Conservation (phyloP, 495 filamentous ascomycete genomes). For the Talaromyces liani region DNA sequence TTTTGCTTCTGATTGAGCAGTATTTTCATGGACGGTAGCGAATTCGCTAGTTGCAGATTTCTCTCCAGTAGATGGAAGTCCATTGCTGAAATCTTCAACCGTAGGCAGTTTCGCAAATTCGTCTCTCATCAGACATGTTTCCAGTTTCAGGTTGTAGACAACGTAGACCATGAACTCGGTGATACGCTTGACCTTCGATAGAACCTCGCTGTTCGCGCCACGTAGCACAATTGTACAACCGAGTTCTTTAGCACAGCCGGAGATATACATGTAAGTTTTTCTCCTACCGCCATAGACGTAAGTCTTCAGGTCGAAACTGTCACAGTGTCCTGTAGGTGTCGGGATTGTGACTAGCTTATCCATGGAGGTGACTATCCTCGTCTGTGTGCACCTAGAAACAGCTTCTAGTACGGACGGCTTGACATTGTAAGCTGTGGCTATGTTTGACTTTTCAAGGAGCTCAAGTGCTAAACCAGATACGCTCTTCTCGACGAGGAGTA, state of each 20-base stretch:
- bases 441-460: conserved; percentile 77
- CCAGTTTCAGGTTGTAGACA: conserved; percentile 93
- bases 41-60: not conserved
- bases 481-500: conserved; percentile 83
- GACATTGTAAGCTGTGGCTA: conserved; percentile 91
- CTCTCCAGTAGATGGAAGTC: not conserved
- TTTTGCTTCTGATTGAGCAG: conserved; percentile 8
- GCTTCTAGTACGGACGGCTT: conserved; percentile 93
- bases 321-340: conserved; percentile 69
- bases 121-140: conserved; percentile 93
- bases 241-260: conserved; percentile 84
- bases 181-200: conserved; percentile 81
- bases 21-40: not conserved
- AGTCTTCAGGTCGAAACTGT: conserved; percentile 90
- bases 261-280: conserved; percentile 94
- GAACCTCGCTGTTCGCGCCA: conserved; percentile 60
- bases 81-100: conserved; percentile 27
- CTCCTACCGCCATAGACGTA: conserved; percentile 75
- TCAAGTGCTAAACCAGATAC: conserved; percentile 86
- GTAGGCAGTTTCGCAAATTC: conserved; percentile 85
- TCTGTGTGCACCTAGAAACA: conserved; percentile 83
- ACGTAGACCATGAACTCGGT: conserved; percentile 99
- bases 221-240: conserved; percentile 95
- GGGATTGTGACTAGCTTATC: conserved; percentile 84
- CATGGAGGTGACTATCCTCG: conserved; percentile 86